These are phyloP conservation scores for Cladophialophora exuberans DNA, from an alignment of 2,329 filamentous ascomycete species.

Conservation along the genomic window DNA sequence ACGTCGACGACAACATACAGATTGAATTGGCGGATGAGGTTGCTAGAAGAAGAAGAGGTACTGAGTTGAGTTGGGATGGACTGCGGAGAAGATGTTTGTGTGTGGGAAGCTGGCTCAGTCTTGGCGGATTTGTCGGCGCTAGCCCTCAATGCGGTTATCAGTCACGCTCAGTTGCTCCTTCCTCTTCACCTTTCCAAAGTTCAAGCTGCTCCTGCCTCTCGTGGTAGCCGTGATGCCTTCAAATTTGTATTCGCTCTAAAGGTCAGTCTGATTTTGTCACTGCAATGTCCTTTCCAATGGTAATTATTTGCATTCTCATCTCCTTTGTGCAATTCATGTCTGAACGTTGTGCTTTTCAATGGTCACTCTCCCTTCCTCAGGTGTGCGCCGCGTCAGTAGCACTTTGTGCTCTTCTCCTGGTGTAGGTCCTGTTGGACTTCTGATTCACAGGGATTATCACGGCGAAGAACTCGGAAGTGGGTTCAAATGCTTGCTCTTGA, in stretches of 20 bases:
- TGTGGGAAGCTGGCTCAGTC: constrained; percentile 14
- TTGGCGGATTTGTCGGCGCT: constrained; percentile 22
- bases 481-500: constrained; percentile 7
- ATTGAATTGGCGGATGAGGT: constrained; percentile 27
- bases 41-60: constrained; percentile 29
- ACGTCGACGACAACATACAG: constrained; percentile 11
- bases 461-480: constrained; percentile 26
- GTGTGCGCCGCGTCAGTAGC: constrained; percentile 20
- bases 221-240: too few species aligned
- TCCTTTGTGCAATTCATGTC: too few species aligned
- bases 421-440: constrained; percentile 17
- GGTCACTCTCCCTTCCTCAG: constrained; percentile 16
- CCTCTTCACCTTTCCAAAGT: neutral
- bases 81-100: constrained; percentile 11
- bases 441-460: constrained; percentile 20
- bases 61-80: constrained; percentile 9
- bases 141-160: constrained; percentile 8
- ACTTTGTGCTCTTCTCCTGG: constrained; percentile 4
- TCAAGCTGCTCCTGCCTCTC: too few species aligned
- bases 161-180: neutral
- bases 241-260: too few species aligned
- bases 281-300: too few species aligned
- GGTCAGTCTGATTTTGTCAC: too few species aligned
- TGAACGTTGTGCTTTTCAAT: constrained; percentile 9
- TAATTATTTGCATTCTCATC: too few species aligned